Percentiles rank a stretch among this genome's conserved stretches.
phyloP scores from a whole-genome alignment of 2,329 filamentous ascomycete genomes.

The Gremmenia infestans region DNA sequence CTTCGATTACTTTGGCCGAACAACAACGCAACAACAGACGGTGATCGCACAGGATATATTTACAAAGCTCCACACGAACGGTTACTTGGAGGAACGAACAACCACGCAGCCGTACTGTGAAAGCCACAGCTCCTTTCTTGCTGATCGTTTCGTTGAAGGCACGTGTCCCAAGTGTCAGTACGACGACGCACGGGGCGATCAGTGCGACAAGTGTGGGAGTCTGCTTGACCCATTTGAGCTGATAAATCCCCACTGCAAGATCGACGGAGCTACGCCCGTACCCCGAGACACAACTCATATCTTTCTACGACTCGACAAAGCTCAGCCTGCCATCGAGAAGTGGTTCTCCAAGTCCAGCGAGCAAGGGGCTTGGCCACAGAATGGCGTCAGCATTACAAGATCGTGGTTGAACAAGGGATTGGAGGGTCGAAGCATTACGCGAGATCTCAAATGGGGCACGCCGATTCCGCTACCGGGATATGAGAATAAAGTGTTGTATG shows the following conservation, averaged over 20 bases:
- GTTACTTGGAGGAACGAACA: slow-evolving; percentile 79
- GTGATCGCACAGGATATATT: slow-evolving; percentile 93
- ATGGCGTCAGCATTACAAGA: slow-evolving; percentile 71
- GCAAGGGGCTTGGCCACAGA: slow-evolving; percentile 71
- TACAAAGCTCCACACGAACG: slow-evolving; percentile 78
- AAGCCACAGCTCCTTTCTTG: slow-evolving; percentile 68
- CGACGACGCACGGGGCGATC: slow-evolving; percentile 65
- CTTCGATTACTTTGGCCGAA: slow-evolving; percentile 93
- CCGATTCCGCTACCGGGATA: slow-evolving; percentile 53
- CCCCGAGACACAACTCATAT: slow-evolving; percentile 83
- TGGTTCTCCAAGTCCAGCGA: slow-evolving; percentile 73
- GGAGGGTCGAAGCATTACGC: slow-evolving; percentile 80
- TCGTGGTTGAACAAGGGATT: slow-evolving; percentile 81
- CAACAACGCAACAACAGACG: slow-evolving; percentile 83
- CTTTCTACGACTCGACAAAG: slow-evolving; percentile 79
- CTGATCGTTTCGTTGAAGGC: slow-evolving; percentile 82
- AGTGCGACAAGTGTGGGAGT: slow-evolving; percentile 69
- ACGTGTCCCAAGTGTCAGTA: slow-evolving; percentile 71
- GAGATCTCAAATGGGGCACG: slow-evolving; percentile 85
- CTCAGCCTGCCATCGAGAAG: slow-evolving; percentile 69
- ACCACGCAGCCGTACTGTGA: slow-evolving; percentile 91
- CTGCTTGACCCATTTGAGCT: slow-evolving; percentile 57
- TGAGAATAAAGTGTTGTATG: slow-evolving; percentile 79
- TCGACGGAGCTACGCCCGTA: slow-evolving; percentile 78
- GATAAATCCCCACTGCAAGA: slow-evolving; percentile 84